Base-by-base conservation (phyloP, 768 basidiomycete genomes). In the Paxillus involutus region DNA sequence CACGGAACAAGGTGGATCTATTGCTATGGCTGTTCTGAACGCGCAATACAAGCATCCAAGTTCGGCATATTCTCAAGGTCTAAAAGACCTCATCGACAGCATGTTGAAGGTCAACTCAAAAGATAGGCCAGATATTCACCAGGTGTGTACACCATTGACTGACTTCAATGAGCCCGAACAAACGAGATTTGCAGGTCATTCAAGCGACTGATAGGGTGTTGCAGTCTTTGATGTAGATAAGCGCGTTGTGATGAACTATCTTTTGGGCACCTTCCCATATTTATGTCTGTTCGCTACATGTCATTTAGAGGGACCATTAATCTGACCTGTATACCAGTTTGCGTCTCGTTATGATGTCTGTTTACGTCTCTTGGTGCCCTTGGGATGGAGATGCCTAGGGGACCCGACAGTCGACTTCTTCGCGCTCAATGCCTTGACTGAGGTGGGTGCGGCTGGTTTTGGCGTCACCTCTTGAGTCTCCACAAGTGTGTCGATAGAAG, bases 1-100 rank as follows among this genome's bases (percentile, higher is more conserved):
- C 6, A 93, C 89, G 3, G 91, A 94, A 61, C 95, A 97, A 68
- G 96, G 96, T 35, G 93, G 93, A 12, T 95, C 92, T 43, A 94
- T 98, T 64, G 95, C 95, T 2, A 96, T 99, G 95, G 94, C 96
- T 0, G 96, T 97, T 46, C 75, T 94, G 56, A 94, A 91, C 59
- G 96, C 94, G 0, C 86, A 91, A 60, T 99, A 95, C 73, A 88
- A 87, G 62, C 94, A 98, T 62, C 94, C 94, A 0, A 77, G 74
- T 50, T 90, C 89, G 3, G 83, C 81, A n/a, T 97, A 95, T 69
- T 91, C 91, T 13, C 84, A 93, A 63, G 91, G 89, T 5, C 73
- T 96, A 54, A 85, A 81, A 63, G 80, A 86, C 47, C 75, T 99
- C 45, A 91, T 99, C 52, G 89, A 94, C 67, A 75, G 75, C 43